Base-by-base conservation (phyloP, 345 rosid genomes). In the Draba incana region DNA sequence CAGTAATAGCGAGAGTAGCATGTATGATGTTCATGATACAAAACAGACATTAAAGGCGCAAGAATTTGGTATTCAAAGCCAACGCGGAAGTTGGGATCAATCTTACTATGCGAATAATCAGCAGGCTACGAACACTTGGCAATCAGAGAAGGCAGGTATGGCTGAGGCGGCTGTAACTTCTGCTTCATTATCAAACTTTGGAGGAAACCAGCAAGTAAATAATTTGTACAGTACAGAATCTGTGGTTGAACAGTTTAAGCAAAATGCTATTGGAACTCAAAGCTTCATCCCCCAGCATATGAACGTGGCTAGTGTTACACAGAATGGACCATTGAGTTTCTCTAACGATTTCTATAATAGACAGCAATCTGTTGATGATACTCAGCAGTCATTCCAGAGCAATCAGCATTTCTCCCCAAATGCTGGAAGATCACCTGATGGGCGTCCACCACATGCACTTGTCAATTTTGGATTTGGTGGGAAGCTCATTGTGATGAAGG, bases 381-480 rank as follows among this genome's bases (percentile, higher is more conserved):
- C 76, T 35, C 89, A 74, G 54, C 86, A 89, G 70, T 62, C 89
- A 10, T 77, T 78, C 79, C 92, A 81, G 76, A 70, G 68, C 56
- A 79, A 74, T 77, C 85, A 83, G 77, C 84, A 72, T 75, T 83
- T 85, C 81, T 77, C 83, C 61, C 77, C 85, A 58, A 70, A 49
- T 75, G 33, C 64, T 0, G 92, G 85, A 75, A 87, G 89, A 78
- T 88, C 98, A 49, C 75, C 98, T 62, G 96, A 89, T 77, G 92
- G 97, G 23, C 98, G 99, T 73, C 99, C 98, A 72, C 84, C 97
- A 31, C 97, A 92, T 82, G 88, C 93, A 25, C 79, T 92, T 77
- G 88, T 89, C 77, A 75, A 82, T 69, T 95, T 95, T 78, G 99
- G 99, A 20, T 95, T 95, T 82, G 98, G 98, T 56, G 98, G 99